Evolutionary conservation across 1,139 yeast species (phyloP), one percentile per base, ranked within the genome.

Genomic region (Suhomyces kunorum): DNA sequence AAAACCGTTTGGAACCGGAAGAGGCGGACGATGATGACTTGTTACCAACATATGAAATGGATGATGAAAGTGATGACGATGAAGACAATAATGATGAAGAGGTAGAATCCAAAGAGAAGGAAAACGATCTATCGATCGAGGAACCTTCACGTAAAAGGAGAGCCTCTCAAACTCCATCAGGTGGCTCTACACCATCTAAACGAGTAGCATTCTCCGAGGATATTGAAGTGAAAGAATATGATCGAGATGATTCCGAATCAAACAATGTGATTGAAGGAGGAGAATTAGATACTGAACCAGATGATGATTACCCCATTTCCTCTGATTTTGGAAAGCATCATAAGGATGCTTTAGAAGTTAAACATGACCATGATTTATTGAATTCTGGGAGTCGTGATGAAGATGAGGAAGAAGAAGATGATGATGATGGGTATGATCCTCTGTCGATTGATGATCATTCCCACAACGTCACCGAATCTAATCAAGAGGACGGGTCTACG

Each of bases 131-230:
- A 16, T 6, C 15, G 6, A 14, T 9, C 8, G 43, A 32, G 28
- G 36, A 36, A 23, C 28, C 6, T n/a, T 16, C 34, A 14, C 42
- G 46, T 23, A 50, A 45, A 39, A 48, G 55, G 43, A 45, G 47
- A 23, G 48, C 48, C 1, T 52, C 54, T 6, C 53, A 48, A 25
- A 44, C 60, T 1, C 56, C 61, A 3, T 61, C 63, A 9, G 63
- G 64, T 3, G 58, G 53, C 11, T 57, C 64, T 0, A 59, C 67
- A 4, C 67, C 67, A 2, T 51, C 64, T 2, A 72, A 71, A 42
- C 50, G 68, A 16, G 78, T 72, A 8, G 76, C 77, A 12, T 72
- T 72, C 46, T 64, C 75, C 0, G 76, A 71, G 38, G 69, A 70
- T 39, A 59, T 72, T n/a, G 71, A 71, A 47, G 64, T 72, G 16